Percentiles rank a stretch among this genome's conserved stretches.
Evolutionary conservation across 1,139 yeast species (phyloP).

Genomic region (Diutina pseudorugosa): DNA sequence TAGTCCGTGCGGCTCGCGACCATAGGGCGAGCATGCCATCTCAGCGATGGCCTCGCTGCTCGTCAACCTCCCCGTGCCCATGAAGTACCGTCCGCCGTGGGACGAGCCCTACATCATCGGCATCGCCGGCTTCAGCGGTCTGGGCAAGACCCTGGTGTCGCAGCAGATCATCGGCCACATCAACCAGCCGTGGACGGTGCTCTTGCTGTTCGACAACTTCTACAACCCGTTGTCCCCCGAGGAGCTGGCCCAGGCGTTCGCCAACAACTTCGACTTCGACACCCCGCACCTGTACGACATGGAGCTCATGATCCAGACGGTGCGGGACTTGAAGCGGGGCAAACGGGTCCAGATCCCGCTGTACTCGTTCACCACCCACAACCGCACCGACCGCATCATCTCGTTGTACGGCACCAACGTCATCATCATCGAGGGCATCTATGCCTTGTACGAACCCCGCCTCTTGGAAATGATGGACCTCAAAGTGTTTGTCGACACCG

Average conservation of each 20-base stretch:
- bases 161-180: conserved; percentile 67
- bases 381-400: conserved; percentile 53
- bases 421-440: conserved; percentile 83
- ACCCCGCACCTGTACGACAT: conserved; percentile 73
- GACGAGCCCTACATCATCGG: conserved; percentile 91
- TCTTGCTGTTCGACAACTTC: conserved; percentile 82
- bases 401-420: conserved; percentile 94
- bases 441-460: conserved; percentile 64
- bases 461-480: conserved; percentile 69
- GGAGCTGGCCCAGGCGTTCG: conserved; percentile 52
- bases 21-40: too few species aligned
- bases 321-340: conserved; percentile 49
- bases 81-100: conserved; percentile 78
- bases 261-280: conserved; percentile 70
- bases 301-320: conserved; percentile 54
- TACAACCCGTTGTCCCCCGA: conserved; percentile 61
- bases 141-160: conserved; percentile 92
- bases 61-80: not conserved
- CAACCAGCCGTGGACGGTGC: conserved; percentile 93
- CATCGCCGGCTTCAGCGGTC: conserved; percentile 88
- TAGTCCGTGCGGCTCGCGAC: too few species aligned
- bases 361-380: conserved; percentile 70
- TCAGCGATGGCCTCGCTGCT: not conserved
- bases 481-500: conserved; percentile 88
- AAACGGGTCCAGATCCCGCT: conserved; percentile 65